Evolutionary conservation across 495 filamentous ascomycete genomes (phyloP).

Genomic region (Podospora didyma): DNA sequence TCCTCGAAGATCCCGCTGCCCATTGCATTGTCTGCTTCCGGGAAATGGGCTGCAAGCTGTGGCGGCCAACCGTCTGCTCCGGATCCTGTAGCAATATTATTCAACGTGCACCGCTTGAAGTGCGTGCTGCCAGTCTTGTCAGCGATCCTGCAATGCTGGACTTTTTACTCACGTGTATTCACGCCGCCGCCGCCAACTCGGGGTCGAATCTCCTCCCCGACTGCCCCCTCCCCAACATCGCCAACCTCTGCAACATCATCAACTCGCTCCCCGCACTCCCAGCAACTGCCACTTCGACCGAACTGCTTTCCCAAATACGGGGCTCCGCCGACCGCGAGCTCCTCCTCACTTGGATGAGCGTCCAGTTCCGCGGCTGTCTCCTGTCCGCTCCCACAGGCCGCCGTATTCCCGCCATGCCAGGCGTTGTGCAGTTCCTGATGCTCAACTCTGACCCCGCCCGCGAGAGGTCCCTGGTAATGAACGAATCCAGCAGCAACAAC

Average conservation of each 20-base stretch:
- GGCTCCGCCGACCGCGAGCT: background rate
- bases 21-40: slow-evolving; percentile 7
- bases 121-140: slow-evolving; percentile 3
- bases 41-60: background rate
- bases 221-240: slow-evolving; percentile 1
- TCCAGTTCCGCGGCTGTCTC: slow-evolving; percentile 7
- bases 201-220: background rate
- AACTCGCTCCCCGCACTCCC: slow-evolving; percentile 9
- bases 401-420: slow-evolving; percentile 7
- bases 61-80: slow-evolving; percentile 7
- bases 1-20: slow-evolving; percentile 1
- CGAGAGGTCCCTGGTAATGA: no score
- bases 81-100: slow-evolving; percentile 1
- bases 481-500: background rate
- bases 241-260: slow-evolving; percentile 2
- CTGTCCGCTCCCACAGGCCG: slow-evolving; percentile 3
- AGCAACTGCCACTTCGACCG: background rate
- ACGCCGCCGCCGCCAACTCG: background rate
- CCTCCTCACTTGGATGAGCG: slow-evolving; percentile 10
- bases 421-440: slow-evolving; percentile 11
- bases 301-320: slow-evolving; percentile 6
- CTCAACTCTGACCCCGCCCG: slow-evolving; percentile 1
- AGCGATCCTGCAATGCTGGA: slow-evolving; percentile 8
- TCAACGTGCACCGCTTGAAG: slow-evolving; percentile 10
- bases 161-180: slow-evolving; percentile 6